Percentiles rank a stretch among this genome's conserved stretches.
These are phyloP conservation scores for Boletus patriciae DNA, from an alignment of 768 basidiomycete species.

Conservation along the genomic window DNA sequence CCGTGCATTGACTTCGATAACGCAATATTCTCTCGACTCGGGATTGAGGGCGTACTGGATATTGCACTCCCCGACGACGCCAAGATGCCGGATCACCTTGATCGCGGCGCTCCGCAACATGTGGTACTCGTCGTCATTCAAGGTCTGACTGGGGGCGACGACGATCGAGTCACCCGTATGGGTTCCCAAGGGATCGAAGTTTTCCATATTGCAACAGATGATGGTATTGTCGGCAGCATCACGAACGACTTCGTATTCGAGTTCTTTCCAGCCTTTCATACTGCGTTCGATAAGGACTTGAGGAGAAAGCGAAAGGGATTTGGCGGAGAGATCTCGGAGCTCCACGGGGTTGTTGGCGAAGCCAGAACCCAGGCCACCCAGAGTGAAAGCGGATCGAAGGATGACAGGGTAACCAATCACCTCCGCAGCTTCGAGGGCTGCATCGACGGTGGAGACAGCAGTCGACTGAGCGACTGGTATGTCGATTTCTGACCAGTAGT, in stretches of 20 bases:
- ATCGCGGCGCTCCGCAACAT: slow-evolving; percentile 98
- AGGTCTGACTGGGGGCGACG: slow-evolving; percentile 95
- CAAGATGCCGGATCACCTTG: slow-evolving; percentile 90
- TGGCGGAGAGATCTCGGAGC: slow-evolving; percentile 90
- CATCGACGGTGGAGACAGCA: slow-evolving; percentile 94
- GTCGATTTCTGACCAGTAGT: slow-evolving; percentile 73
- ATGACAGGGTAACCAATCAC: slow-evolving; percentile 97
- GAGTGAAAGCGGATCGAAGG: slow-evolving; percentile 92
- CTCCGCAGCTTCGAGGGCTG: slow-evolving; percentile 87
- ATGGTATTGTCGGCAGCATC: slow-evolving; percentile 99
- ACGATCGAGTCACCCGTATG: slow-evolving; percentile 99
- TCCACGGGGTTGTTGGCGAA: slow-evolving; percentile 96
- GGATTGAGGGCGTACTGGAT: slow-evolving; percentile 99
- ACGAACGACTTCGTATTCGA: slow-evolving; percentile 98
- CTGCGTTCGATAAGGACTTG: slow-evolving; percentile 97
- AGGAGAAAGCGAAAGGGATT: slow-evolving; percentile 84
- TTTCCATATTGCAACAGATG: slow-evolving; percentile 99
- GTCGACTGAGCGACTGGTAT: slow-evolving; percentile 95
- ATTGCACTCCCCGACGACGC: slow-evolving; percentile 93
- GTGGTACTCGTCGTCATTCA: slow-evolving; percentile 98
- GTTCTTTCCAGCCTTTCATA: slow-evolving; percentile 99
- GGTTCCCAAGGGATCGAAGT: slow-evolving; percentile 98
- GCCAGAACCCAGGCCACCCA: slow-evolving; percentile 97
- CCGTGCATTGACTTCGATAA: slow-evolving; percentile 98
- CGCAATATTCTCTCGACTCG: slow-evolving; percentile 88